These are phyloP conservation scores for Persicaria maculosa DNA, from an alignment of 148 eudicot species.

Conservation along the genomic window DNA sequence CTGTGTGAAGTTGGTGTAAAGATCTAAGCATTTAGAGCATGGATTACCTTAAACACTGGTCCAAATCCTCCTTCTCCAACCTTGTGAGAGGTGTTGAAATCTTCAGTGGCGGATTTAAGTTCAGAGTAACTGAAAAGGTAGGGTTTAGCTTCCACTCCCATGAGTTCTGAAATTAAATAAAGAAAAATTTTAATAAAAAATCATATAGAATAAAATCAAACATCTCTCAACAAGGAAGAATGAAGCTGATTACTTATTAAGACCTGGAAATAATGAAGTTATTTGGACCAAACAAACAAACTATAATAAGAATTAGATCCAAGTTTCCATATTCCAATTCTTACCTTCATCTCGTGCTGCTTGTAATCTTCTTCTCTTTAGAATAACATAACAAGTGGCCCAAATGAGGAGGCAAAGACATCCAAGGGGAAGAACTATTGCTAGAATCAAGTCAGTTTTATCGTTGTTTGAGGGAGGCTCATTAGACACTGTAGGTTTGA, in stretches of 20 bases:
- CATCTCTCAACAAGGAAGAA: no score
- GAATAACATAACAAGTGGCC: constrained; percentile 29
- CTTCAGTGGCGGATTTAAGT: constrained; percentile 54
- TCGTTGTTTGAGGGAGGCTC: constrained; percentile 34
- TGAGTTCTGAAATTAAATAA: constrained; percentile 34
- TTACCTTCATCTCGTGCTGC: constrained; percentile 56
- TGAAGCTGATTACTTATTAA: no score
- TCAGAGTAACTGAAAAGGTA: constrained; percentile 54
- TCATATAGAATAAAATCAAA: no score
- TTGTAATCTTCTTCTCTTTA: constrained; percentile 30
- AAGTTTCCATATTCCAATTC: not conserved
- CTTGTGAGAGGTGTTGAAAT: constrained; percentile 31
- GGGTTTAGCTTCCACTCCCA: constrained; percentile 57
- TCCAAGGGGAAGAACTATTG: constrained; percentile 46
- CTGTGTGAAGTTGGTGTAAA: no score
- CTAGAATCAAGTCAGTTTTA: constrained; percentile 54
- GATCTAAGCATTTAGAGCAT: not conserved
- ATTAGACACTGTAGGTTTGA: constrained; percentile 47
- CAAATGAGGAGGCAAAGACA: constrained; percentile 34
- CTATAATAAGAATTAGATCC: no score
- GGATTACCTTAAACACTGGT: constrained; percentile 28
- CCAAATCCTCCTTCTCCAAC: constrained; percentile 42
- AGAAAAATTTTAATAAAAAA: no score
- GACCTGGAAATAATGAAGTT: no score
- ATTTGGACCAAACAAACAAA: no score